phyloP scores from a whole-genome alignment of 805 yeast species.

The Ogataea corticis region DNA sequence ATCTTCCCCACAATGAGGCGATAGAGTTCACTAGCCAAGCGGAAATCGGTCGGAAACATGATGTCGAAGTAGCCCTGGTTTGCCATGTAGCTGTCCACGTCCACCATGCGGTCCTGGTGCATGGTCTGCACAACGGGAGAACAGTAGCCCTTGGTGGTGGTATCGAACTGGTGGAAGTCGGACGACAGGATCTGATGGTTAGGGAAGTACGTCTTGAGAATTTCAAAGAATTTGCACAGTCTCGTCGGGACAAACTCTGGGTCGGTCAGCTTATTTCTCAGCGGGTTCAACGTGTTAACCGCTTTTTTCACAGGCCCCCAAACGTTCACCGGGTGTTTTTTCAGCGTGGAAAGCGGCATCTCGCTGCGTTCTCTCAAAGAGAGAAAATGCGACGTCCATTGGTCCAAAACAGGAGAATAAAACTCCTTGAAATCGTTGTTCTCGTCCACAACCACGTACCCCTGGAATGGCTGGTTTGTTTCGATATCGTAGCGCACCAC shows the following conservation, averaged over 20 bases:
- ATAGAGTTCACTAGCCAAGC: conserved; percentile 60
- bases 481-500: conserved; percentile 70
- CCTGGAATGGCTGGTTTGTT: conserved; percentile 71
- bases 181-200: conserved; percentile 72
- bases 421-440: conserved; percentile 76
- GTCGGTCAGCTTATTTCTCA: conserved; percentile 63
- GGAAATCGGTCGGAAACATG: conserved; percentile 82
- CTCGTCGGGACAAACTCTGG: conserved; percentile 86
- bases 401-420: conserved; percentile 61
- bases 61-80: conserved; percentile 85
- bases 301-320: conserved; percentile 42
- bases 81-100: conserved; percentile 74
- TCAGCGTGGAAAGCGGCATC: conserved; percentile 32
- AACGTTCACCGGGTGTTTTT: conserved; percentile 61
- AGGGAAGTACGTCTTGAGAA: conserved; percentile 66
- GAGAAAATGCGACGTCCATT: conserved; percentile 55
- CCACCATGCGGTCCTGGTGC: conserved; percentile 63
- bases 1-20: conserved; percentile 61
- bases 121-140: conserved; percentile 83
- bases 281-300: conserved; percentile 58
- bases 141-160: conserved; percentile 55
- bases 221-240: conserved; percentile 60
- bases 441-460: conserved; percentile 71
- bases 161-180: conserved; percentile 61
- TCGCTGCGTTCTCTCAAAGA: conserved; percentile 52